Evolutionary conservation across 176 grass and related monocot genomes (phyloP).

Genomic region (Triticum timopheevii): DNA sequence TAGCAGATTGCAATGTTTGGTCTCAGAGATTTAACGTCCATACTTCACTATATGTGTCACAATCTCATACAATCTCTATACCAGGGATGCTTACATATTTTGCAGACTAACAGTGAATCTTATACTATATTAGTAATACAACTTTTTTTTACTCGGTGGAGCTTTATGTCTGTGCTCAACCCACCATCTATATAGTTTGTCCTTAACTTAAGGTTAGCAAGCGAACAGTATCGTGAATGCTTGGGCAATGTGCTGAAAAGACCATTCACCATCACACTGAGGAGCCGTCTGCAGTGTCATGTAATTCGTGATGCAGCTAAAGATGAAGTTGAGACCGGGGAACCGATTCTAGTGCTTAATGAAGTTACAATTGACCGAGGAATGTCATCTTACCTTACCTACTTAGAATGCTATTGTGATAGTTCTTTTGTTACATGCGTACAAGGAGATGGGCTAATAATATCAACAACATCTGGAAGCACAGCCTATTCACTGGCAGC

Average conservation of each 20-base stretch:
- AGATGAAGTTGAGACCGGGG: constrained; percentile 61
- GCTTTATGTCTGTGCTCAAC: not conserved
- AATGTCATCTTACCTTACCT: constrained; percentile 83
- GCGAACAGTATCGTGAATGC: constrained; percentile 66
- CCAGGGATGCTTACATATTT: not conserved
- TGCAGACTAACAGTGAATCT: not conserved
- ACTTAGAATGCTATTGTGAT: constrained; percentile 77
- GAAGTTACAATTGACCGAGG: constrained; percentile 77
- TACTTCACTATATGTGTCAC: not conserved
- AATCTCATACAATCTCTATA: not conserved
- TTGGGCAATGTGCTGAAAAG: constrained; percentile 57
- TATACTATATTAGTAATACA: not conserved
- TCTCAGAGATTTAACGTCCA: constrained; percentile 1
- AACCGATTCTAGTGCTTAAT: constrained; percentile 73
- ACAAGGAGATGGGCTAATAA: constrained; percentile 78
- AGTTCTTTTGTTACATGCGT: constrained; percentile 76
- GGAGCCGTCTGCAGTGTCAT: constrained; percentile 71
- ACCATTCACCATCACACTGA: constrained; percentile 69
- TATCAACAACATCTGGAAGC: constrained; percentile 83
- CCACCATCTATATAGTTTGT: constrained; percentile 23
- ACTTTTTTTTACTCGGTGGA: not conserved
- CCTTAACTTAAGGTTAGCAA: constrained; percentile 60
- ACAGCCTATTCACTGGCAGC: constrained; percentile 81
- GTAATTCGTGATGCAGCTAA: constrained; percentile 71
- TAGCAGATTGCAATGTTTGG: not conserved